Evolutionary conservation across 352 stramenopile genomes (phyloP).

Genomic region (Globisporangium abappressorium): DNA sequence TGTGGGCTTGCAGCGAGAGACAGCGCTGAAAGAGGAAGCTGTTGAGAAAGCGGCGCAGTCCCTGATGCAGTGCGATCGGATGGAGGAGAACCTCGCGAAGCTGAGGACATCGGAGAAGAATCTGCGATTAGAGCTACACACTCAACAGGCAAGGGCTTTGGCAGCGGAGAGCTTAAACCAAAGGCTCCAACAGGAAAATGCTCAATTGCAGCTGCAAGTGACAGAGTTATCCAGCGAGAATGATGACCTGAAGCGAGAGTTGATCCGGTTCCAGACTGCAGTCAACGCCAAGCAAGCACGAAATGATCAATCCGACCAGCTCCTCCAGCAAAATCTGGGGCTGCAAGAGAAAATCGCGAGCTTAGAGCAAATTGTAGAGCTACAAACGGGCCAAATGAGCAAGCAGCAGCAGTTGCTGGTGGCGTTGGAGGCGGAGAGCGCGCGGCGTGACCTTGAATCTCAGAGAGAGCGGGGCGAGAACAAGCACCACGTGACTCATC

Average conservation of each 20-base stretch:
- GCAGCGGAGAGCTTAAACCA: slow-evolving; percentile 9
- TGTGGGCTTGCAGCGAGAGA: slow-evolving; percentile 20
- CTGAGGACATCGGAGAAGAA: background rate
- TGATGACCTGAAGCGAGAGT: background rate
- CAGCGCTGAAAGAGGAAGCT: slow-evolving; percentile 26
- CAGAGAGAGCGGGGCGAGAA: slow-evolving; percentile 22
- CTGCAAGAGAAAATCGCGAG: slow-evolving; percentile 14
- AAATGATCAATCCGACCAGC: background rate
- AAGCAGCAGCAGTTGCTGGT: slow-evolving; percentile 31
- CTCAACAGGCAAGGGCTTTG: background rate
- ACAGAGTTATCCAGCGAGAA: background rate
- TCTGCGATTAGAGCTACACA: slow-evolving; percentile 17
- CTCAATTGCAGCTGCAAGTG: background rate
- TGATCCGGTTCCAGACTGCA: background rate
- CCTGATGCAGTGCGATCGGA: slow-evolving; percentile 24
- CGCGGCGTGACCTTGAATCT: background rate
- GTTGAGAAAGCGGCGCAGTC: slow-evolving; percentile 40
- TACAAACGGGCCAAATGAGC: slow-evolving; percentile 22
- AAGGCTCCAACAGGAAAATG: slow-evolving; percentile 3
- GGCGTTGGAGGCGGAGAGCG: slow-evolving; percentile 16
- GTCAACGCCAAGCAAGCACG: slow-evolving; percentile 1
- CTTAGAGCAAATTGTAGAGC: slow-evolving; percentile 13
- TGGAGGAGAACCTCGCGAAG: slow-evolving; percentile 8
- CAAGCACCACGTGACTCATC: slow-evolving; percentile 25
- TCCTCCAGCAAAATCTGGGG: slow-evolving; percentile 14